phyloP scores from a whole-genome alignment of 2,329 filamentous ascomycete genomes.

The Phialophora macrospora region DNA sequence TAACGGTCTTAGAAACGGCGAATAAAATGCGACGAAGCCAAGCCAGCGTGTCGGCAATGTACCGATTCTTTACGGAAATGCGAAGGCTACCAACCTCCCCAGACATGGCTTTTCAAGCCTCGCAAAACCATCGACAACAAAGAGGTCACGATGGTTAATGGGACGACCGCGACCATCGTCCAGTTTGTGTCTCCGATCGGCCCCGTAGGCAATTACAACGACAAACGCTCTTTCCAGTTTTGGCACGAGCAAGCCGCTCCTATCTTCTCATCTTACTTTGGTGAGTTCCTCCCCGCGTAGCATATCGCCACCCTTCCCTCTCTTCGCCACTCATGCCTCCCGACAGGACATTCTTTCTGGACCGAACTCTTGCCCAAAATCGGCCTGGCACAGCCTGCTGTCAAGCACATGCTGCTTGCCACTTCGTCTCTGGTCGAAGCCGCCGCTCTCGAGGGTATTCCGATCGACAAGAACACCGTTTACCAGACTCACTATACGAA shows the following conservation, averaged over 20 bases:
- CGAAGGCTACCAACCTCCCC: slow-evolving; percentile 34
- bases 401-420: slow-evolving; percentile 31
- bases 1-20: slow-evolving; percentile 29
- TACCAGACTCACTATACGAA: slow-evolving; percentile 33
- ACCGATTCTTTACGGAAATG: slow-evolving; percentile 33
- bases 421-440: slow-evolving; percentile 28
- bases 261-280: slow-evolving; percentile 33
- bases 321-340: slow-evolving; percentile 9
- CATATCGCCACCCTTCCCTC: neutral
- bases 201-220: slow-evolving; percentile 20
- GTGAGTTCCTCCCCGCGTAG: slow-evolving; percentile 12
- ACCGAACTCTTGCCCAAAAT: slow-evolving; percentile 31
- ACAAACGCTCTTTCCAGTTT: slow-evolving; percentile 31
- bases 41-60: slow-evolving; percentile 34
- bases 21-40: slow-evolving; percentile 36
- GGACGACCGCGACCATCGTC: slow-evolving; percentile 5
- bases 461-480: slow-evolving; percentile 25
- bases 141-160: slow-evolving; percentile 1
- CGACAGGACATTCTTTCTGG: slow-evolving; percentile 31
- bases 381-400: slow-evolving; percentile 25
- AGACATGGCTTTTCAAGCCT: slow-evolving; percentile 36
- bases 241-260: slow-evolving; percentile 32
- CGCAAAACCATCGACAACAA: slow-evolving; percentile 12
- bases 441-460: slow-evolving; percentile 19
- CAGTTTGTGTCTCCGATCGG: slow-evolving; percentile 25